Evolutionary conservation across 1,139 yeast species (phyloP).

Genomic region (Yamadazyma sp.): DNA sequence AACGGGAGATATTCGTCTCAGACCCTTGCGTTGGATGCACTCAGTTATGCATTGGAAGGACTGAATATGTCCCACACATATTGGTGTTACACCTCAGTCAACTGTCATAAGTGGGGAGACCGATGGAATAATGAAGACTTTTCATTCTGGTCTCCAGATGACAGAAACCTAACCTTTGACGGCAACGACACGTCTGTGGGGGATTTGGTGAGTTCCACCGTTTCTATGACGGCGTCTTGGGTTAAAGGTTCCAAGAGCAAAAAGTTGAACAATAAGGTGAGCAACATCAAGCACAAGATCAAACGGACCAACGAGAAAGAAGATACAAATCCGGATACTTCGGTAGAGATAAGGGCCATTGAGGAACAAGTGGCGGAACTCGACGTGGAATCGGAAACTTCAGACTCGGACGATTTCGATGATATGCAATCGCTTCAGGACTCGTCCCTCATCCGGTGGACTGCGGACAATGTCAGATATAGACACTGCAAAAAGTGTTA

Average conservation of each 20-base stretch:
- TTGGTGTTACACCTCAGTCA: slow-evolving; percentile 80
- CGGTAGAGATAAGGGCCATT: slow-evolving; percentile 6
- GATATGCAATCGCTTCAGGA: slow-evolving; percentile 17
- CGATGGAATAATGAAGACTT: slow-evolving; percentile 92
- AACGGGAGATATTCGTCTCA: slow-evolving; percentile 71
- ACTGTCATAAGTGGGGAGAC: slow-evolving; percentile 84
- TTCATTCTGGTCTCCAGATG: slow-evolving; percentile 80
- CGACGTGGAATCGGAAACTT: slow-evolving; percentile 11
- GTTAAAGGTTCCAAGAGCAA: slow-evolving; percentile 12
- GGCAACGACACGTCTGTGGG: slow-evolving; percentile 12
- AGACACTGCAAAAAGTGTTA: slow-evolving; percentile 31
- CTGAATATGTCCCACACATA: slow-evolving; percentile 69
- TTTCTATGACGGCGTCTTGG: slow-evolving; percentile 15
- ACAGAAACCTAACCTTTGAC: slow-evolving; percentile 31
- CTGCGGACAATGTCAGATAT: slow-evolving; percentile 24
- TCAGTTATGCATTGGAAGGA: slow-evolving; percentile 75
- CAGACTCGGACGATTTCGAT: slow-evolving; percentile 13
- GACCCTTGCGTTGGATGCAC: slow-evolving; percentile 80
- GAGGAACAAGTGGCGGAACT: slow-evolving; percentile 9
- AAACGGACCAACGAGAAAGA: slow-evolving; percentile 7
- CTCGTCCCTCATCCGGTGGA: slow-evolving; percentile 19
- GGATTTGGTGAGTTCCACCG: slow-evolving; percentile 15
- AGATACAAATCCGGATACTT: slow-evolving; percentile 1
- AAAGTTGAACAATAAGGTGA: slow-evolving; percentile 11
- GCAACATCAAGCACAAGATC: slow-evolving; percentile 12